A percentile compares a stretch with the other conserved stretches of the same genome.
These are phyloP conservation scores for Macroventuria anomochaeta DNA, from an alignment of 2,329 filamentous ascomycete genomes.

Conservation along the genomic window DNA sequence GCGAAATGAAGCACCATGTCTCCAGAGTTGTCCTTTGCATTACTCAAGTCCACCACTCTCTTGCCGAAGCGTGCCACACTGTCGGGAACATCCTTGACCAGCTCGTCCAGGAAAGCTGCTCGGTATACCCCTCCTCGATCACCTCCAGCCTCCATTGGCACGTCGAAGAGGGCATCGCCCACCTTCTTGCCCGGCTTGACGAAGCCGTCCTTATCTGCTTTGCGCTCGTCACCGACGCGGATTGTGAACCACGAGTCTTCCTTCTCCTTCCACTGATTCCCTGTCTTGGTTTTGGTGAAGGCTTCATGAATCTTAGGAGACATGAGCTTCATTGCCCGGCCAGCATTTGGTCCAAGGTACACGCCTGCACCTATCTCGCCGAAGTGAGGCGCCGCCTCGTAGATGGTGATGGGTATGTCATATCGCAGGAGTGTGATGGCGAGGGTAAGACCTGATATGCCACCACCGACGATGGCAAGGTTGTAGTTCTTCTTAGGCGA, in stretches of 20 bases:
- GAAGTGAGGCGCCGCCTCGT: conserved; percentile 63
- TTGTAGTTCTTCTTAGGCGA: conserved; percentile 48
- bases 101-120: conserved; percentile 58
- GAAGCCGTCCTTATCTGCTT: conserved; percentile 38
- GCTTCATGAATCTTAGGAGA: conserved; percentile 51
- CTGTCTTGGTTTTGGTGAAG: conserved; percentile 53
- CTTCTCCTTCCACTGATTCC: conserved; percentile 42
- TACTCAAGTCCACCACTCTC: conserved; percentile 38
- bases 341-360: conserved; percentile 62
- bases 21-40: conserved; percentile 40
- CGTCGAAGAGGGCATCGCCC: conserved; percentile 40
- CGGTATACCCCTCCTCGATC: conserved; percentile 54
- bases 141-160: conserved; percentile 30
- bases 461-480: conserved; percentile 65
- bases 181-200: conserved; percentile 39
- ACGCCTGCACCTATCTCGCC: conserved; percentile 66
- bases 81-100: conserved; percentile 57
- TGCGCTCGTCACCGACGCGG: conserved; percentile 42
- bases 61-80: conserved; percentile 55
- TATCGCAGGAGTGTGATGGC: conserved; percentile 60
- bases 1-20: conserved; percentile 51
- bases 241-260: conserved; percentile 39
- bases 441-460: conserved; percentile 63
- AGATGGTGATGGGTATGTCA: conserved; percentile 58
- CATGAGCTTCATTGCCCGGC: conserved; percentile 61